phyloP scores from a whole-genome alignment of 176 grass and related monocot species.

The Secale cereale region DNA sequence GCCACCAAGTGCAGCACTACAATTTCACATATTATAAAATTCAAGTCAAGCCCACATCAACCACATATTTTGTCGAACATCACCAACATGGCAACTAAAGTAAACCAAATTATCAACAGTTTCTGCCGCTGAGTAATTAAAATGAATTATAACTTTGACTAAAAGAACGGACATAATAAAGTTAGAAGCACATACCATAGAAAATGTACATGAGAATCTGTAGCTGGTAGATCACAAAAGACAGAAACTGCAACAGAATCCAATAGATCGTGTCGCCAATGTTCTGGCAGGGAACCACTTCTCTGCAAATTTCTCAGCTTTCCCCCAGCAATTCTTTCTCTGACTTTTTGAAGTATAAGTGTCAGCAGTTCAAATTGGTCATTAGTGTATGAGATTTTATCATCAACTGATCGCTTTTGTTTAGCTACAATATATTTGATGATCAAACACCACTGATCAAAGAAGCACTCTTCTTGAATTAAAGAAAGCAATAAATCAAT shows the following conservation, averaged over 20 bases:
- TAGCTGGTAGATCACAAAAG: constrained; percentile 34
- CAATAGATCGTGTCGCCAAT: constrained; percentile 66
- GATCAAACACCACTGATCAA: constrained; percentile 69
- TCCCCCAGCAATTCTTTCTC: constrained; percentile 44
- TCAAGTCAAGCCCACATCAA: background rate
- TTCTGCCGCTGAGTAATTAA: background rate
- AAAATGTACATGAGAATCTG: constrained; percentile 41
- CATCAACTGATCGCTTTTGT: constrained; percentile 18
- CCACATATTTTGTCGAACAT: background rate
- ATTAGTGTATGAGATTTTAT: constrained; percentile 26
- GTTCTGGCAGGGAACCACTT: constrained; percentile 45
- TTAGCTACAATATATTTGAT: constrained; percentile 43
- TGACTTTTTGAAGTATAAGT: constrained; percentile 62
- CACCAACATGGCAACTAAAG: background rate
- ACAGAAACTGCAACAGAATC: constrained; percentile 62
- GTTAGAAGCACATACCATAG: constrained; percentile 47
- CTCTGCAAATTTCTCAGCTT: constrained; percentile 52
- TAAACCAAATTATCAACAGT: background rate
- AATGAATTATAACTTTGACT: background rate
- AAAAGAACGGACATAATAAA: background rate
- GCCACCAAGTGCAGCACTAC: constrained; percentile 82
- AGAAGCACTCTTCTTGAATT: constrained; percentile 75
- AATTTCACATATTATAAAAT: constrained; percentile 27
- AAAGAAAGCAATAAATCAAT: constrained; percentile 81
- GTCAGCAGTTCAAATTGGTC: constrained; percentile 57